Conservation (phyloP, 2,329 filamentous ascomycete species). For the Phyllosticta citriasiana region DNA sequence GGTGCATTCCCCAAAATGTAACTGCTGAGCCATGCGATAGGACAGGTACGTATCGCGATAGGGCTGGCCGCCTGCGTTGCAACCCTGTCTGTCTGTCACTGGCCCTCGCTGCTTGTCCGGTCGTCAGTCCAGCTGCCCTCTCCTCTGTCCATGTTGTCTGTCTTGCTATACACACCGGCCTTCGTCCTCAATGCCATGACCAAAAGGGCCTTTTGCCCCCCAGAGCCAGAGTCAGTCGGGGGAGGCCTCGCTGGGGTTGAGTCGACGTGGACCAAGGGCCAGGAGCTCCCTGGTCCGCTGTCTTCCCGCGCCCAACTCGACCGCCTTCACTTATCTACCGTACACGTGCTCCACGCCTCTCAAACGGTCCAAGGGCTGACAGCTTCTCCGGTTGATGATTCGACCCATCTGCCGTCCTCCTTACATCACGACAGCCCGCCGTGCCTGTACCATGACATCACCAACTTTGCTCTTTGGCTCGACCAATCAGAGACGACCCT, state of each 20-base stretch:
- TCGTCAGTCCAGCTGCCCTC: neutral
- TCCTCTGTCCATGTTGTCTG: neutral
- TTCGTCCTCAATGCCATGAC: neutral
- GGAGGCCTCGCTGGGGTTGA: neutral
- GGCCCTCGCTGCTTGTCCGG: too few relatives aligned
- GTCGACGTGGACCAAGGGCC: neutral
- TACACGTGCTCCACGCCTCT: neutral
- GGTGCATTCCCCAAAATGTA: neutral
- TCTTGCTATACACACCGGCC: neutral
- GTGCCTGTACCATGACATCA: neutral
- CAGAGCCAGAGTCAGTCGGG: neutral
- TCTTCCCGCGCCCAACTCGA: neutral
- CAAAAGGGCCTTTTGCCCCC: neutral
- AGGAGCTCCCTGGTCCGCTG: neutral
- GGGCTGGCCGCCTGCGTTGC: neutral
- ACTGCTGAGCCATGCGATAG: neutral
- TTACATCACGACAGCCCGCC: too few relatives aligned
- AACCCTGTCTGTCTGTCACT: neutral
- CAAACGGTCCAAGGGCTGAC: neutral
- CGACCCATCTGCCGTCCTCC: neutral
- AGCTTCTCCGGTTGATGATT: neutral
- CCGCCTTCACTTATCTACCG: neutral
- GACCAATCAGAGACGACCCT: neutral
- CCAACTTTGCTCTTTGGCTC: neutral
- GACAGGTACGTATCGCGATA: neutral